Evolutionary conservation across 225 moss, liverwort and hornwort species (phyloP), one percentile per base, ranked within the genome.

Genomic region (Lunularia cruciata): DNA sequence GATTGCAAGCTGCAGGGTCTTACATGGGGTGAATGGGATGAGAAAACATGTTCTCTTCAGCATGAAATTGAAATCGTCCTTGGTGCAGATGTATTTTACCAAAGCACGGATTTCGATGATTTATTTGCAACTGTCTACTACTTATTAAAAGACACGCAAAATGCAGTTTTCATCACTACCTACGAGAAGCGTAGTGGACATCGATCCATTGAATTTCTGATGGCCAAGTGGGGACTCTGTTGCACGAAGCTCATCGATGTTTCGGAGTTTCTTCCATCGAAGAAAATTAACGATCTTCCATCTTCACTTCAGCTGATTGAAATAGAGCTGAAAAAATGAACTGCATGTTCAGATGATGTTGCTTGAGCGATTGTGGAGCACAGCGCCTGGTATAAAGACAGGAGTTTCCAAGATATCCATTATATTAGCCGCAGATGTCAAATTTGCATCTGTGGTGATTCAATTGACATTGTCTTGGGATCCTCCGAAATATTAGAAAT

Each of bases 121-220:
- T 77, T 94, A 36, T 83, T 90, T 67, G 88, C 90, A 39, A 94
- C 93, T 30, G 87, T 90, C 60, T 86, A 76, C 57, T 93, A 76
- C 70, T 78, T 90, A 68, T 58, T 94, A 14, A 61, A 77, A 40
- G 88, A 79, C 54, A 78, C 66, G 65, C 76, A 79, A 16, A 76
- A 75, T 65, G 83, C 83, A 67, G 75, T 84, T 11, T 94, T 90
- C 79, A 88, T 94, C 78, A 88, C 93, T 49, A 84, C 88, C 2
- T 94, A 87, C 63, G 88, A 94, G 68, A 85, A 88, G 60, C 88
- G 93, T 67, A 90, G 88, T 57, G 93, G 90, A 22, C 93, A 93
- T 60, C 83, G 88, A 39, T 90, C 87, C 4, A 66, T 94, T 8
- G 93, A 90, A 67, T 89, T 78, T 73, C 76, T 90, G 32, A 83